Evolutionary conservation across 2,329 filamentous ascomycete species (phyloP), one percentile per base, ranked within the genome.

Genomic region (Fusarium caatingaense): DNA sequence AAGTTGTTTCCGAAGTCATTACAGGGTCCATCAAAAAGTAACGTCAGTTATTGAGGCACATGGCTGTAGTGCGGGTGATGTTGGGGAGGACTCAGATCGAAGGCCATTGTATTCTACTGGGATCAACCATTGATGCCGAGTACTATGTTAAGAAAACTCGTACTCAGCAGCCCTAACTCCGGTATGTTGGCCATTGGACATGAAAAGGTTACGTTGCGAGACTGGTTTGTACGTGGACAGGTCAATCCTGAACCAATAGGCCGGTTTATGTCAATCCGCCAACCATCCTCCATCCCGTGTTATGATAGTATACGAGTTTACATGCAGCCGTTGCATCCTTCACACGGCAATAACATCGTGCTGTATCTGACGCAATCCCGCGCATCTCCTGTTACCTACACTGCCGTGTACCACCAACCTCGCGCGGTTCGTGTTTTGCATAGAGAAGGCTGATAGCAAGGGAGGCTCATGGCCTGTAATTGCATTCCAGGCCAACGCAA

Each of bases 401-500:
- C 44, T 53, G n/a, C 28, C 44, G 50, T 37, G 42, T 51, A 49
- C 47, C 20, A 28, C 45, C 49, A 41, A 27, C 25, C 45, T 58
- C 34, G 30, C 37, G 44, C 50, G 20, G 46, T 16, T 34, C 46
- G 48, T 15, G 44, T 49, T 50, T 51, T 47, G 21, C n/a, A 21
- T 50, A 28, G 45, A 50, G 15, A 46, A 34, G 21, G 25, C 28
- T 28, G 46, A 18, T 23, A 40, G 23, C 11, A n/a, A 69, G 41
- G 60, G 55, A 56, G 46, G 27, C 15, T 60, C 42, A 27, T 45
- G 47, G 18, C 16, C 23, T 49, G 21, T 34, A 23, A 25, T 37
- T 46, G 21, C 66, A 69, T 65, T 69, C 60, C 60, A 50, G 32
- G 10, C 40, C 23, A 48, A 37, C 21, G 51, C 41, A 32, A 15